Conservation (phyloP, 1,284 basidiomycete species). For the Malassezia japonica region DNA sequence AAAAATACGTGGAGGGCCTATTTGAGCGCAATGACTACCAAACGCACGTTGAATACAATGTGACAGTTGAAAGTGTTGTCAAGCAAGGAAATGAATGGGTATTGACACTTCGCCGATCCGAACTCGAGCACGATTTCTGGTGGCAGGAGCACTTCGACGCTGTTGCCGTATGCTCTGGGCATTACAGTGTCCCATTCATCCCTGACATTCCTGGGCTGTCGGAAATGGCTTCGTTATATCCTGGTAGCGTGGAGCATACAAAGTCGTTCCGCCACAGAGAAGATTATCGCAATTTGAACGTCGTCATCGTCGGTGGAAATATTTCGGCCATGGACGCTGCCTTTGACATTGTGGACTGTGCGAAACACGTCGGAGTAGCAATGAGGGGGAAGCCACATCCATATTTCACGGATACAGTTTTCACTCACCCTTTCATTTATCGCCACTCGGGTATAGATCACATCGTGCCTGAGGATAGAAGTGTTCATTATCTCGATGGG, state of each 20-base stretch:
- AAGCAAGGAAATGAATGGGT: conserved; percentile 1
- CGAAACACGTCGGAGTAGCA: background rate
- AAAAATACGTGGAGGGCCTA: conserved; percentile 1
- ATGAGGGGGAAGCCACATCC: background rate
- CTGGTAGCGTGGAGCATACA: conserved; percentile 1
- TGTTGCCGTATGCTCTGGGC: background rate
- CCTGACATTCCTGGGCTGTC: background rate
- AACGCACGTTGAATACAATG: background rate
- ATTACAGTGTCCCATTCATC: conserved; percentile 1
- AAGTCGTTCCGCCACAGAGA: background rate
- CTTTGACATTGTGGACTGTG: background rate
- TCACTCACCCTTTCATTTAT: background rate
- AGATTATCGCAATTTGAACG: background rate
- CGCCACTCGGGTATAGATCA: background rate
- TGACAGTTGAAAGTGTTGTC: background rate
- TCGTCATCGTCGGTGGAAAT: background rate
- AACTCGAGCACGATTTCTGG: background rate
- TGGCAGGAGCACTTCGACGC: conserved; percentile 9
- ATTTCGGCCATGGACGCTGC: conserved; percentile 2
- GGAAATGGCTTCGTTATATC: background rate
- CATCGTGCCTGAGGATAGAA: background rate
- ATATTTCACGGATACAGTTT: background rate
- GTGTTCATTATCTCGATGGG: conserved; percentile 1
- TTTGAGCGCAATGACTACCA: background rate
- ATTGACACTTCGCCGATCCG: background rate